Evolutionary conservation across 306 rosid genomes (phyloP).

Genomic region (Vachellia pachyceras): DNA sequence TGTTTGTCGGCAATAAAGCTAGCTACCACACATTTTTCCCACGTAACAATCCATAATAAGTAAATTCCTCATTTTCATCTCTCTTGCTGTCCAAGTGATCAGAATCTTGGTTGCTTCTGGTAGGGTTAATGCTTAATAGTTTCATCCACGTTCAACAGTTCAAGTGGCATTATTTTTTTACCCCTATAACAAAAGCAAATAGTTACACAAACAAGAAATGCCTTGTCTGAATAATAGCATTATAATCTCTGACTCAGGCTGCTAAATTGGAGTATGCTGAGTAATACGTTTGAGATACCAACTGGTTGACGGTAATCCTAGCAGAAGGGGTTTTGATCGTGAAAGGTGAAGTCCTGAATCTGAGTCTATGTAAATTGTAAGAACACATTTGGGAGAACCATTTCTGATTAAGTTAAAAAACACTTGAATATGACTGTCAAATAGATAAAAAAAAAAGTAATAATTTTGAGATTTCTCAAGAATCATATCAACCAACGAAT

Average conservation of each 20-base stretch:
- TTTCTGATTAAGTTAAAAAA: too few relatives aligned
- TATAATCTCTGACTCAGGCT: not conserved
- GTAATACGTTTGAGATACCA: not conserved
- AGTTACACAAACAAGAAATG: not conserved
- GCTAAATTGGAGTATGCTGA: not conserved
- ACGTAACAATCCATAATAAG: conserved; percentile 66
- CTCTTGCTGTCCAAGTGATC: too few relatives aligned
- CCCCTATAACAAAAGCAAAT: conserved; percentile 37
- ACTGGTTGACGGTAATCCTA: too few relatives aligned
- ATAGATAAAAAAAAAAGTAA: not conserved
- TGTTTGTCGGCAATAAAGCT: conserved; percentile 66
- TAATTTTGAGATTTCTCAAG: not conserved
- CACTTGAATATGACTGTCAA: too few relatives aligned
- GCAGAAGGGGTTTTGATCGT: too few relatives aligned
- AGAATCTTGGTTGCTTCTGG: conserved; percentile 50
- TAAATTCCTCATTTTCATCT: conserved; percentile 83
- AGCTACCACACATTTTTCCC: conserved; percentile 52
- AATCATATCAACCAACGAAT: not conserved
- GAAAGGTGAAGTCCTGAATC: too few relatives aligned
- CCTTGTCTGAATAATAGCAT: not conserved
- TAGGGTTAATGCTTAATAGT: conserved; percentile 18
- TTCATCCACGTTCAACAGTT: conserved; percentile 9
- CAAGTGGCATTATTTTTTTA: conserved; percentile 16
- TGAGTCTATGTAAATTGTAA: too few relatives aligned
- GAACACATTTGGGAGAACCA: too few relatives aligned